Evolutionary conservation across 2,329 filamentous ascomycete genomes (phyloP).

Genomic region (Bretziella fagacearum): DNA sequence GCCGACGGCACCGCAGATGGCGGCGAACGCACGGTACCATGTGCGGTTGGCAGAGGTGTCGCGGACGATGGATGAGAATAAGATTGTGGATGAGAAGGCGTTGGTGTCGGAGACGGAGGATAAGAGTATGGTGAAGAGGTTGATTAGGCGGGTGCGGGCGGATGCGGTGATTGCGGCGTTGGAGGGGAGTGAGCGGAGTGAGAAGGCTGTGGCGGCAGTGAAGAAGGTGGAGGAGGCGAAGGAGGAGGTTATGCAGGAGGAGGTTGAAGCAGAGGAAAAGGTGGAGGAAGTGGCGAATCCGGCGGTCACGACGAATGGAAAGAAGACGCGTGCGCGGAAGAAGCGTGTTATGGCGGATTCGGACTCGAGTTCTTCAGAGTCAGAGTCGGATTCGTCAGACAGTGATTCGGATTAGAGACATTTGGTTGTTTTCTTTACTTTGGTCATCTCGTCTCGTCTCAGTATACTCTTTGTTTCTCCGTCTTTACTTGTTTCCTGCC

Average conservation of each 20-base stretch:
- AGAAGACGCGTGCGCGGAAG: conserved; percentile 20
- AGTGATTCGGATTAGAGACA: conserved; percentile 11
- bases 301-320: conserved; percentile 21
- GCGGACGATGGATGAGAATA: conserved; percentile 22
- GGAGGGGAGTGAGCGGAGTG: conserved; percentile 30
- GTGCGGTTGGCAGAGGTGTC: conserved; percentile 40
- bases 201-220: background rate
- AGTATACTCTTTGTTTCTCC: background rate
- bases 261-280: conserved; percentile 14
- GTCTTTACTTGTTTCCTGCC: background rate
- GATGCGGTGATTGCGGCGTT: conserved; percentile 40
- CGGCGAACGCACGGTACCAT: conserved; percentile 30
- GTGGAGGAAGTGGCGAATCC: conserved; percentile 9
- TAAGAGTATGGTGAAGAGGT: conserved; percentile 32
- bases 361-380: conserved; percentile 20
- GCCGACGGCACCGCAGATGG: conserved; percentile 15
- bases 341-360: conserved; percentile 17
- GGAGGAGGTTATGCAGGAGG: conserved; percentile 4
- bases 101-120: conserved; percentile 24
- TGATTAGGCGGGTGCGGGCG: conserved; percentile 46
- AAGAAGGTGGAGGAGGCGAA: conserved; percentile 16
- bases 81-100: conserved; percentile 34
- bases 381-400: conserved; percentile 21
- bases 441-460: background rate
- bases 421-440: conserved; percentile 2